These are phyloP conservation scores for Saccharum spontaneum DNA, from an alignment of 176 grass and related monocot genomes.

Conservation along the genomic window DNA sequence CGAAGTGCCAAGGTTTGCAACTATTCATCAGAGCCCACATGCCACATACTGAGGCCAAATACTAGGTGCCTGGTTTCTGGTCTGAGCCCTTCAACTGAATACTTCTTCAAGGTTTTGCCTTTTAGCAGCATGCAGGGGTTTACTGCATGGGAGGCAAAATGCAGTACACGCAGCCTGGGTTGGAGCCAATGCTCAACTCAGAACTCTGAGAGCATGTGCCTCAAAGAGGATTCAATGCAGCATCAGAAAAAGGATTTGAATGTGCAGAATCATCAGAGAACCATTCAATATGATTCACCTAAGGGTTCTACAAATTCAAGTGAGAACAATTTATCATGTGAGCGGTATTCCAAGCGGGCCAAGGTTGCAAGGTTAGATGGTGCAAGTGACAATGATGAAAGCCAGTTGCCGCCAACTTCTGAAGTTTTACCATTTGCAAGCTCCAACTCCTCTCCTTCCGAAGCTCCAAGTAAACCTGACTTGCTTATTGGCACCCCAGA, in stretches of 20 bases:
- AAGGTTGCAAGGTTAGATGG: slow-evolving; percentile 52
- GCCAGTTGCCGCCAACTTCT: slow-evolving; percentile 50
- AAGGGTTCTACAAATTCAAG: slow-evolving; percentile 83
- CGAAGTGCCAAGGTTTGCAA: slow-evolving; percentile 43
- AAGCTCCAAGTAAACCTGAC: slow-evolving; percentile 56
- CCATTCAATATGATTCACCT: slow-evolving; percentile 67
- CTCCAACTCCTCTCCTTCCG: slow-evolving; percentile 51
- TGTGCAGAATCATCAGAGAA: slow-evolving; percentile 34
- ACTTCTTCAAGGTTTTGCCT: slow-evolving; percentile 65
- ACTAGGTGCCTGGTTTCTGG: slow-evolving; percentile 63
- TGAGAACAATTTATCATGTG: slow-evolving; percentile 62
- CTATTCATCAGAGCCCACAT: slow-evolving; percentile 69
- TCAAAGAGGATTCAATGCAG: slow-evolving; percentile 40
- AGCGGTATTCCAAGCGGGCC: slow-evolving; percentile 42
- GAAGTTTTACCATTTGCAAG: slow-evolving; percentile 52
- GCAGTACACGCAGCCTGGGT: slow-evolving; percentile 57
- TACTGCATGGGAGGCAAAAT: slow-evolving; percentile 57
- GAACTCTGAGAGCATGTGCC: slow-evolving; percentile 50
- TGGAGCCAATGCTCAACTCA: slow-evolving; percentile 58
- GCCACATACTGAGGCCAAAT: slow-evolving; percentile 58
- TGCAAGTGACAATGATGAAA: slow-evolving; percentile 56
- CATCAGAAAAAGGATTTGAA: slow-evolving; percentile 47
- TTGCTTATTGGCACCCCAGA: slow-evolving; percentile 56
- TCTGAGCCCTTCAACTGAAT: slow-evolving; percentile 71
- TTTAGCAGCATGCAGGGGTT: slow-evolving; percentile 59